phyloP scores from a whole-genome alignment of 176 grass and related monocot genomes.

The Carex parvula region DNA sequence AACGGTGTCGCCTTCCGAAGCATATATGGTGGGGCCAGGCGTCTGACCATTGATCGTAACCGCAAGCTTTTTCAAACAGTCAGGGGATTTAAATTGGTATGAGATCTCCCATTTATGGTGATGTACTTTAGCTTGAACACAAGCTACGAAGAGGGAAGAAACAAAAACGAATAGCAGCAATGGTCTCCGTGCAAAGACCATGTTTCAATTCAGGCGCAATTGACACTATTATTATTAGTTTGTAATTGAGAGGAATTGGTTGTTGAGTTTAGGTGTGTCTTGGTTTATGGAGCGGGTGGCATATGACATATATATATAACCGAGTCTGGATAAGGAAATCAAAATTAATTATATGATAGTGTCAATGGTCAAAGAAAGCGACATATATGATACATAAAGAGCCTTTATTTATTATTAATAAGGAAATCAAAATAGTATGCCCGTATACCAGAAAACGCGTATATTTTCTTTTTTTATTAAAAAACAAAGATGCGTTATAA shows the following conservation, averaged over 20 bases:
- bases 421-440: too few relatives aligned
- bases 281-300: background rate
- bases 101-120: conserved; percentile 59
- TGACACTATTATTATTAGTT: background rate
- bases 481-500: too few relatives aligned
- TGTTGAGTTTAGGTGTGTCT: background rate
- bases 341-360: too few relatives aligned
- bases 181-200: background rate
- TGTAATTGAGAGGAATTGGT: background rate
- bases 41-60: conserved; percentile 68
- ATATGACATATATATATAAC: too few relatives aligned
- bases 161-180: conserved; percentile 31
- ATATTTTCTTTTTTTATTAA: too few relatives aligned
- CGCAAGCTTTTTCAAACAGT: conserved; percentile 65
- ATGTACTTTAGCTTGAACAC: conserved; percentile 27
- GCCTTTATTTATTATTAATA: too few relatives aligned
- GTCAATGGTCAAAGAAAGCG: too few relatives aligned
- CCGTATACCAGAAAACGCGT: too few relatives aligned
- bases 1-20: conserved; percentile 63
- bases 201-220: background rate
- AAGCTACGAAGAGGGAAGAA: background rate
- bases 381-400: too few relatives aligned
- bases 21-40: conserved; percentile 59
- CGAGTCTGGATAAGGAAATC: too few relatives aligned
- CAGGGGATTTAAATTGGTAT: conserved; percentile 51